Evolutionary conservation across 108 stramenopile species (phyloP).

Genomic region (Cyclostephanos tholiformis): DNA sequence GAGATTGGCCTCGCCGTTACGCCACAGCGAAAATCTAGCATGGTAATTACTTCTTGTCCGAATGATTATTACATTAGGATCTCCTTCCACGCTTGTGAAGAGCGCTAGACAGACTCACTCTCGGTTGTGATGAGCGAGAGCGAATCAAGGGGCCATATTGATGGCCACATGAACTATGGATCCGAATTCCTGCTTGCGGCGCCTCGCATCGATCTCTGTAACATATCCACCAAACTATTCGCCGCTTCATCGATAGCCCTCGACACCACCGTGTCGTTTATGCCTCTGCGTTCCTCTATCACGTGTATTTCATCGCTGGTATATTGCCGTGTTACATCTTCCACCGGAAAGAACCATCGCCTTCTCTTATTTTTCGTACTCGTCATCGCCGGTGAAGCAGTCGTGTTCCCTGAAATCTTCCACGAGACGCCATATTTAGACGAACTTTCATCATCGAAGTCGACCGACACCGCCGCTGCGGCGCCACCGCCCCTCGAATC

Average conservation of each 20-base stretch:
- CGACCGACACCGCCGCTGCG: neutral
- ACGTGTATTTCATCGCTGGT: constrained; percentile 28
- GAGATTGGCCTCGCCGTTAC: too few relatives aligned
- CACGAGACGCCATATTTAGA: neutral
- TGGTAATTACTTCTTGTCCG: too few relatives aligned
- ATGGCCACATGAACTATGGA: too few relatives aligned
- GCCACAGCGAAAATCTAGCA: too few relatives aligned
- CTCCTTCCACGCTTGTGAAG: too few relatives aligned
- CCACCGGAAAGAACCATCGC: constrained; percentile 8
- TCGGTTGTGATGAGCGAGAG: too few relatives aligned
- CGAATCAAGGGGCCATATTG: too few relatives aligned
- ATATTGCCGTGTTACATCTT: constrained; percentile 17
- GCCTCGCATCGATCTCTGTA: constrained; percentile 6
- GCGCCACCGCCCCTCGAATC: neutral
- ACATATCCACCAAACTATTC: constrained; percentile 12
- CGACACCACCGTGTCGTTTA: constrained; percentile 16
- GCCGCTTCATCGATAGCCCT: constrained; percentile 26
- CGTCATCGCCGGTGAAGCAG: neutral
- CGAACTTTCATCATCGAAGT: neutral
- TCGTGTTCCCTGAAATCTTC: neutral
- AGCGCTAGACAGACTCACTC: too few relatives aligned
- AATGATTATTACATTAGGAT: too few relatives aligned
- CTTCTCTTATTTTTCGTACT: neutral
- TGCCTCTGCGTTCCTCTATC: constrained; percentile 53
- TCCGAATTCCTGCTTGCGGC: neutral